These are phyloP conservation scores for Orobanche coerulescens DNA, from an alignment of 257 asterid genomes.

Conservation along the genomic window DNA sequence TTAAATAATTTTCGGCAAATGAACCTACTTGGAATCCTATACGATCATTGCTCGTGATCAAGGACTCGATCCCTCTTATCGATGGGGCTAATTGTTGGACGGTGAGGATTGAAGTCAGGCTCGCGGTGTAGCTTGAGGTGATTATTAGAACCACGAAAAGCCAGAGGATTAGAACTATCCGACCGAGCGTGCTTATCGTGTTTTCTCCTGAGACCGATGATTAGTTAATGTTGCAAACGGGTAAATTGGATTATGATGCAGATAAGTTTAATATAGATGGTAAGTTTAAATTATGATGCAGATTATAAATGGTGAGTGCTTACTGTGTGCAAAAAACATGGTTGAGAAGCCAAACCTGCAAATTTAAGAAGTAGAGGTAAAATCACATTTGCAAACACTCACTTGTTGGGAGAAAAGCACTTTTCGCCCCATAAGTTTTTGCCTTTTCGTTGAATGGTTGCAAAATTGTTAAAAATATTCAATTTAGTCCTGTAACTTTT, in stretches of 20 bases:
- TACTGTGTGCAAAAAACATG: slow-evolving; percentile 66
- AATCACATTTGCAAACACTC: too few relatives aligned
- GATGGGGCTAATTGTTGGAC: slow-evolving; percentile 64
- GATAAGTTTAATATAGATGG: neutral
- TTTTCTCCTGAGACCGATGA: slow-evolving; percentile 90
- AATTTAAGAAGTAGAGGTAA: slow-evolving; percentile 9
- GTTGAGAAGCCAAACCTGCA: slow-evolving; percentile 95
- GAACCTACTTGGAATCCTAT: slow-evolving; percentile 77
- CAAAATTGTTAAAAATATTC: too few relatives aligned
- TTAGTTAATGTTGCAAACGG: too few relatives aligned
- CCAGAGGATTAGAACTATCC: slow-evolving; percentile 71
- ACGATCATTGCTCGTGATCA: slow-evolving; percentile 49
- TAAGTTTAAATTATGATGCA: neutral
- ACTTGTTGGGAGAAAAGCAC: too few relatives aligned
- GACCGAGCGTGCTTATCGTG: slow-evolving; percentile 59
- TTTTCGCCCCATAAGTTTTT: too few relatives aligned
- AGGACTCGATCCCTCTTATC: slow-evolving; percentile 62
- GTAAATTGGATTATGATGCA: neutral
- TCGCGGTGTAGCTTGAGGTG: slow-evolving; percentile 73
- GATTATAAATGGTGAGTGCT: slow-evolving; percentile 23
- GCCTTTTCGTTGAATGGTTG: too few relatives aligned
- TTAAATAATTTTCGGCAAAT: slow-evolving; percentile 55
- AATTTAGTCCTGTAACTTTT: too few relatives aligned
- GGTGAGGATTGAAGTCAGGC: slow-evolving; percentile 72
- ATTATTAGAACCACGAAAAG: slow-evolving; percentile 68